phyloP scores from a whole-genome alignment of 371 early-diverging fungal species.

The Dichotomocladium elegans region DNA sequence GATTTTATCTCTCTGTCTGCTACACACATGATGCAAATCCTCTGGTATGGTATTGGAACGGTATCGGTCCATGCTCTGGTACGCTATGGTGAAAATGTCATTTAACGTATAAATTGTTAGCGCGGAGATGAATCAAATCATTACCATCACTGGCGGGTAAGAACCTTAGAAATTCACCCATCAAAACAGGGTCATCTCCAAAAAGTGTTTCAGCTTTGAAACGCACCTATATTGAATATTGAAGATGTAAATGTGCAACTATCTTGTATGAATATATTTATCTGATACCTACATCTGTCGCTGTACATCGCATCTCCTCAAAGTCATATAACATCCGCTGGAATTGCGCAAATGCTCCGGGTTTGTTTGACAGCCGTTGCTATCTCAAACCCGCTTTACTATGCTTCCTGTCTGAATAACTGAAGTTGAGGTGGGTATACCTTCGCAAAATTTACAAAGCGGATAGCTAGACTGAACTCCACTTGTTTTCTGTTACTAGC shows the following conservation, averaged over 20 bases:
- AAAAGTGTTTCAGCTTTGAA: background rate
- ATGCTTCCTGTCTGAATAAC: no score
- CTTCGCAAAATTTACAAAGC: background rate
- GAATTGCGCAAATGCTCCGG: background rate
- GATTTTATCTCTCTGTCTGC: background rate
- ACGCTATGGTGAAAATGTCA: background rate
- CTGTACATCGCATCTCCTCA: background rate
- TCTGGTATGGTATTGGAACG: background rate
- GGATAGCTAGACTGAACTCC: background rate
- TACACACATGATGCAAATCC: background rate
- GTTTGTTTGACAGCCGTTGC: background rate
- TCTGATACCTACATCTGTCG: background rate
- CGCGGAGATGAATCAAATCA: background rate
- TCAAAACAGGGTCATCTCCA: background rate
- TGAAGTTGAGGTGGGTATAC: background rate
- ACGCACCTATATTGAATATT: slow-evolving; percentile 2
- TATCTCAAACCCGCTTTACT: background rate
- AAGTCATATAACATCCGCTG: background rate
- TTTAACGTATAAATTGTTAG: background rate
- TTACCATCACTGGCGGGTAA: background rate
- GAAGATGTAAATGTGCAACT: background rate
- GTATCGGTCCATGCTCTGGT: background rate
- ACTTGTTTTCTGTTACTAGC: background rate
- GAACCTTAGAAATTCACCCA: slow-evolving; percentile 1
- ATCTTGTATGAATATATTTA: background rate